phyloP scores from a whole-genome alignment of 305 asterid genomes.

The Fraxinus angustifolia region DNA sequence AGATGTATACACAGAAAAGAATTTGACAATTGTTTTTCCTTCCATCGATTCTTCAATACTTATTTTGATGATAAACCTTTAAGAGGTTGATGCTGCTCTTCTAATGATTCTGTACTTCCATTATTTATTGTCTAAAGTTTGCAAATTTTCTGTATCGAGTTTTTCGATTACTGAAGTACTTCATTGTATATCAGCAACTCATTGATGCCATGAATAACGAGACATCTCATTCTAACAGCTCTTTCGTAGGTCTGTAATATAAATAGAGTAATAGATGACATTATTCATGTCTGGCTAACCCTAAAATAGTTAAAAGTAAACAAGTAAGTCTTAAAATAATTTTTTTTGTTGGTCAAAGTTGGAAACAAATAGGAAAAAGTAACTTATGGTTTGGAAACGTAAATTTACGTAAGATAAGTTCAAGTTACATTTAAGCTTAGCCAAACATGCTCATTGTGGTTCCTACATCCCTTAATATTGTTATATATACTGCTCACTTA shows the following conservation, averaged over 20 bases:
- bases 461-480: background rate
- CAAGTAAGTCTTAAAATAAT: background rate
- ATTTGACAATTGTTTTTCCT: background rate
- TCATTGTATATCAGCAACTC: background rate
- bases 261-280: background rate
- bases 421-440: background rate
- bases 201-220: background rate
- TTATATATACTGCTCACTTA: background rate
- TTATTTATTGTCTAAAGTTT: background rate
- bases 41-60: slow-evolving; percentile 6
- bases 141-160: background rate
- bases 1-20: background rate
- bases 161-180: slow-evolving; percentile 1
- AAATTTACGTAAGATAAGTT: background rate
- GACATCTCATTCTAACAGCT: slow-evolving; percentile 3
- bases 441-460: background rate
- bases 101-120: background rate
- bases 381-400: background rate
- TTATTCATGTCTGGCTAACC: background rate
- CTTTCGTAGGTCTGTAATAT: background rate
- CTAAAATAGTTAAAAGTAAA: background rate
- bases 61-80: background rate
- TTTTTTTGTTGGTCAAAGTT: background rate
- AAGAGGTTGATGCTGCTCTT: background rate
- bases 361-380: background rate